Base-by-base conservation (phyloP, 768 basidiomycete species). In the Pleurotus pulmonarius region DNA sequence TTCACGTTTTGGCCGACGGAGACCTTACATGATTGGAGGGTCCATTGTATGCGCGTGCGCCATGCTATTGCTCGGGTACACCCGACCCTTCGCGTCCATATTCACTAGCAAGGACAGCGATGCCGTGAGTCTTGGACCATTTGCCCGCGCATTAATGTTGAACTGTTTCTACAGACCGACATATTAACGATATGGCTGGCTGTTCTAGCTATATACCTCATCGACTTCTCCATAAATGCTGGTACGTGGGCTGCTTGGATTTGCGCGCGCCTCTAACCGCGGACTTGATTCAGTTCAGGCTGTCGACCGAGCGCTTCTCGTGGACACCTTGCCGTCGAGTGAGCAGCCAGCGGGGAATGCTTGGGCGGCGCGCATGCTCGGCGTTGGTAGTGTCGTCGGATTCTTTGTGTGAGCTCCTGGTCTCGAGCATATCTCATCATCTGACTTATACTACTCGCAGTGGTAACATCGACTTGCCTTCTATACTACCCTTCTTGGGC, bases 341-440 rank as follows among this genome's bases (percentile, higher is more conserved):
- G 75, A 83, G 22, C 95, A 98, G 68, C 85, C 94, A 5, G 75
- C 81, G 7, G 94, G 90, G 0, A 97, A 95, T 65, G 95, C 95
- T 0, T 98, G 95, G 95, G 95, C 93, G 0, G 92, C 91, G 0
- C 76, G 89, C n/a, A 95, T 97, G 92, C 73, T 90, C 45, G 92
- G 91, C 1, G 64, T 94, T 24, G 95, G 95, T 9, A 86, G 90
- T 55, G 87, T 96, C 0, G 74, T 85, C 1, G 94, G 94, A 0
- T 96, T 94, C 69, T 96, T 90, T 64, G 77, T 92, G 94, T 94
- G 61, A 62, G 90, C 76, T 12, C 11, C 34, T 3, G n/a, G 41
- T 53, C 38, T 56, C 44, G 11, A 46, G 38, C 40, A 25, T 18
- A 12, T 55, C 4, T 8, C 26, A 22, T 53, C 12, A 43, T 22